These are phyloP conservation scores for Ascochyta fabae DNA, from an alignment of 2,329 filamentous ascomycete species.

Conservation along the genomic window DNA sequence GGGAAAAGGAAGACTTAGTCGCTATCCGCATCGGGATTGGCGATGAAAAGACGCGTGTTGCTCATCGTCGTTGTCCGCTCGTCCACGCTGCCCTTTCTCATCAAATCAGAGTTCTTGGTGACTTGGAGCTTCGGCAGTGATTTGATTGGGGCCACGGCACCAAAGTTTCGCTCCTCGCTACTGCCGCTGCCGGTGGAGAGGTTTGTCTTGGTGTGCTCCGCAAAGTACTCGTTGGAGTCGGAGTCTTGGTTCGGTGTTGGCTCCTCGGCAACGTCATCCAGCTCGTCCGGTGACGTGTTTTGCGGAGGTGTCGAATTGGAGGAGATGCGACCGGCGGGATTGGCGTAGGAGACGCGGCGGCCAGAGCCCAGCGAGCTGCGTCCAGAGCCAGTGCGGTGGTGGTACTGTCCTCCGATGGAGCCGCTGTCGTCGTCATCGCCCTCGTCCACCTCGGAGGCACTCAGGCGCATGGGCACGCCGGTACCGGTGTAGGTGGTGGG, in stretches of 20 bases:
- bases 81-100: constrained; percentile 80
- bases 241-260: constrained; percentile 55
- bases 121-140: constrained; percentile 51
- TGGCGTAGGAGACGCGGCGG: constrained; percentile 47
- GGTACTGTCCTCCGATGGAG: constrained; percentile 55
- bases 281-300: constrained; percentile 44
- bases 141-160: constrained; percentile 60
- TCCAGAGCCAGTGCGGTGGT: constrained; percentile 75
- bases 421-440: constrained; percentile 77
- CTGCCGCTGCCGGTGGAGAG: constrained; percentile 52
- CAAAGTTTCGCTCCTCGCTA: constrained; percentile 59
- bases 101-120: constrained; percentile 70
- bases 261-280: constrained; percentile 51
- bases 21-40: constrained; percentile 74
- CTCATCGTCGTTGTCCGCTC: constrained; percentile 78
- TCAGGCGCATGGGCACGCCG: constrained; percentile 88
- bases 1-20: constrained; percentile 42
- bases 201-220: constrained; percentile 49
- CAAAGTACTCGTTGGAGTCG: constrained; percentile 50
- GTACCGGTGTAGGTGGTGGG: constrained; percentile 76
- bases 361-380: constrained; percentile 66
- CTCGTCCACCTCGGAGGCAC: constrained; percentile 93
- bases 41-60: constrained; percentile 76
- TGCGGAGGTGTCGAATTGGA: constrained; percentile 63
- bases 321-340: constrained; percentile 55